Percentiles rank a stretch among this genome's conserved stretches.
These are phyloP conservation scores for Corylus avellana DNA, from an alignment of 306 rosid genomes.

Conservation along the genomic window DNA sequence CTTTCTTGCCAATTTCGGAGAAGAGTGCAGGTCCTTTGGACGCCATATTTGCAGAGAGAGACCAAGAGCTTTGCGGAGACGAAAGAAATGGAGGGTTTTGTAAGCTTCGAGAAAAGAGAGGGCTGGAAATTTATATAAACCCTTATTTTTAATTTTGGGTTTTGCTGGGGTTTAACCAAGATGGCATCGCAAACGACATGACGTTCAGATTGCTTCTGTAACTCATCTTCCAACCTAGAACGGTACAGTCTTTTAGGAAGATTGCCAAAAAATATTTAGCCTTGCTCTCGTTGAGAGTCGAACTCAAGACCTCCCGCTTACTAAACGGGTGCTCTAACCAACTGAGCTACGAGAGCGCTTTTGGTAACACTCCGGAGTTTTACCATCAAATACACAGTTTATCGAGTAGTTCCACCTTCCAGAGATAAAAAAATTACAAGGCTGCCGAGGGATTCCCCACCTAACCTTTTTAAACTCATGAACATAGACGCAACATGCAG, in stretches of 20 bases:
- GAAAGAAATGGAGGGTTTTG: neutral
- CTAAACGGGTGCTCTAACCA: slow-evolving; percentile 80
- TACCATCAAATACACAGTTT: too few relatives aligned
- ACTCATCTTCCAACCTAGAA: neutral
- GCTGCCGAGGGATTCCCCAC: too few relatives aligned
- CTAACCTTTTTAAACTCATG: too few relatives aligned
- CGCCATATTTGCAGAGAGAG: slow-evolving; percentile 38
- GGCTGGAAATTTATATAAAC: slow-evolving; percentile 38
- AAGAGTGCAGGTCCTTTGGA: slow-evolving; percentile 59
- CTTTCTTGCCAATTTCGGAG: slow-evolving; percentile 53
- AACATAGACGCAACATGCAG: too few relatives aligned
- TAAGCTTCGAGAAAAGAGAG: neutral
- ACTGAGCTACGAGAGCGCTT: slow-evolving; percentile 61
- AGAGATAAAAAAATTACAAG: too few relatives aligned
- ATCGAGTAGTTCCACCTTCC: too few relatives aligned
- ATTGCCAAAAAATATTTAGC: neutral
- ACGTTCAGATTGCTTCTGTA: neutral
- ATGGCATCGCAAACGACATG: neutral
- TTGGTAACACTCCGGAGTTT: too few relatives aligned
- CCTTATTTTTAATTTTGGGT: slow-evolving; percentile 1
- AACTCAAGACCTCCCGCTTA: slow-evolving; percentile 88
- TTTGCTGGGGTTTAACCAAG: neutral
- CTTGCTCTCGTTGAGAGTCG: slow-evolving; percentile 67
- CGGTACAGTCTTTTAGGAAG: slow-evolving; percentile 3
- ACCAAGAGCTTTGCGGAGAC: neutral